phyloP scores from a whole-genome alignment of 768 basidiomycete species.

The Hygrocybe punicea region DNA sequence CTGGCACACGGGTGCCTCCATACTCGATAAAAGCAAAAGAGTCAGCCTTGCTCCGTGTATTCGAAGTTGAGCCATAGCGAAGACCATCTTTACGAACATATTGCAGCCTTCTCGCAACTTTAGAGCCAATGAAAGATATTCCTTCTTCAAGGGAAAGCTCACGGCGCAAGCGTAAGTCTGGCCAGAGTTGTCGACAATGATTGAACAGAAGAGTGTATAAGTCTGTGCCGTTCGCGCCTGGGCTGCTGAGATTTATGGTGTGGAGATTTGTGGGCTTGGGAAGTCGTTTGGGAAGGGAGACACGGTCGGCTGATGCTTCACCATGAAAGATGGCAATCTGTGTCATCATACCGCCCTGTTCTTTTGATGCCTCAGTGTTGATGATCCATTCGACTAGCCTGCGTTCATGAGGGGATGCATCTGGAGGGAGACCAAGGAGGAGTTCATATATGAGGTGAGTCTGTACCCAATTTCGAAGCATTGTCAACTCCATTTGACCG shows the following conservation, averaged over 20 bases:
- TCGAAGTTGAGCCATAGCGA: constrained; percentile 16
- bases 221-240: not conserved
- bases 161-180: constrained; percentile 1
- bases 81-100: constrained; percentile 23
- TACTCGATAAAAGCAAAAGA: constrained; percentile 11
- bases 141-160: constrained; percentile 1
- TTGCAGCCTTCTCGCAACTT: constrained; percentile 4
- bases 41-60: constrained; percentile 16
- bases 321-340: constrained; percentile 20
- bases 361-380: constrained; percentile 10
- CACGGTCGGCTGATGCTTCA: constrained; percentile 7
- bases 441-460: constrained; percentile 23
- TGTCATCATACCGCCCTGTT: constrained; percentile 18
- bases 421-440: constrained; percentile 15
- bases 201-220: constrained; percentile 8
- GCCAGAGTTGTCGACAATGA: constrained; percentile 11
- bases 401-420: constrained; percentile 8
- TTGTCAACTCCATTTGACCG: constrained; percentile 28
- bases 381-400: constrained; percentile 12
- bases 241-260: not conserved
- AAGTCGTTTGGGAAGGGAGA: constrained; percentile 1
- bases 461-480: constrained; percentile 12
- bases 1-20: constrained; percentile 5
- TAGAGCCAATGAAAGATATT: not conserved
- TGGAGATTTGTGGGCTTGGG: not conserved